Evolutionary conservation across 768 basidiomycete species (phyloP).

Genomic region (Phaeotremella fagi): DNA sequence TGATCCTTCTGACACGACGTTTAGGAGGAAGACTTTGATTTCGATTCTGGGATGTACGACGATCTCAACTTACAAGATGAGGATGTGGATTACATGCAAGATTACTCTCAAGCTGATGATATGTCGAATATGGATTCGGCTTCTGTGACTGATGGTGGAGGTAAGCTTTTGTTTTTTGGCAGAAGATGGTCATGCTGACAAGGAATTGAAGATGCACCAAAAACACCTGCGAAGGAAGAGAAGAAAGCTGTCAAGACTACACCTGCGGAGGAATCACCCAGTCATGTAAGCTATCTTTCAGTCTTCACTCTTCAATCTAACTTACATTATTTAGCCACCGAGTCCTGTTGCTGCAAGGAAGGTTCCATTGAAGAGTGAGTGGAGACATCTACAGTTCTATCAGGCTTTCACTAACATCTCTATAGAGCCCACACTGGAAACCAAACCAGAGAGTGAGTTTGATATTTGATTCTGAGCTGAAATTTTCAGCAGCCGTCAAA

Average conservation of each 20-base stretch:
- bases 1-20: too few relatives aligned
- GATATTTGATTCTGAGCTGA: background rate
- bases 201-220: conserved; percentile 14
- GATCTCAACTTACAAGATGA: conserved; percentile 96
- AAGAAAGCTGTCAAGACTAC: conserved; percentile 30
- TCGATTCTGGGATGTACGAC: conserved; percentile 95
- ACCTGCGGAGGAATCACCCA: conserved; percentile 6
- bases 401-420: background rate
- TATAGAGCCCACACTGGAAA: background rate
- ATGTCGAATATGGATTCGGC: conserved; percentile 64
- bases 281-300: background rate
- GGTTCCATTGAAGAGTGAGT: conserved; percentile 1
- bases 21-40: conserved; percentile 95
- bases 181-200: too few relatives aligned
- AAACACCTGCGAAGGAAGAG: conserved; percentile 38
- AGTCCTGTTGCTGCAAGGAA: conserved; percentile 35
- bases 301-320: background rate
- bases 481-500: conserved; percentile 1
- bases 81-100: conserved; percentile 76
- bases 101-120: conserved; percentile 63
- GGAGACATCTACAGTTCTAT: background rate
- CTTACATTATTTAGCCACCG: conserved; percentile 14
- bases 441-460: background rate
- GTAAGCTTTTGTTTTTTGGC: too few relatives aligned
- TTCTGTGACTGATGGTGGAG: conserved; percentile 63